Base-by-base conservation (phyloP, 495 filamentous ascomycete genomes). In the Xylaria curta region DNA sequence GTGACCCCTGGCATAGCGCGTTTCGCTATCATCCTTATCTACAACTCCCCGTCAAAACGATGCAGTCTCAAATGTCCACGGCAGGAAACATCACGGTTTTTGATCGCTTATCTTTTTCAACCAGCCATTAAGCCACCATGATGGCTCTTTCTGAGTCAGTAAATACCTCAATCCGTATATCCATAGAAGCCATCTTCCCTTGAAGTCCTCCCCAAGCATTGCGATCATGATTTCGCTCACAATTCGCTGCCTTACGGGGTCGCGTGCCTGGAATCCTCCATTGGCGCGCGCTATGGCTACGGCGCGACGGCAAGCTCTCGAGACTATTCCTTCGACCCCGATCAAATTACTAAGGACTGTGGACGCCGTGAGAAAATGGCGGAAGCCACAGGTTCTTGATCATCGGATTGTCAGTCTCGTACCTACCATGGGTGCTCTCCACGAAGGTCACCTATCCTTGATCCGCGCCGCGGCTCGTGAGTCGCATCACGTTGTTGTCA, bases 341-440 rank as follows among this genome's bases (percentile, higher is more conserved):
- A 89, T 95, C 76, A 89, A 91, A 79, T 83, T 97, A 75, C 90
- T 96, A 81, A 91, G 90, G 72, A 89, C 91, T 74, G 88, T 95
- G 69, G 81, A 90, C 24, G 81, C 85, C 2, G 85, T 98, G 46
- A 94, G 94, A 60, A 79, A 88, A 75, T 89, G 91, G 82, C 92
- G 95, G 19, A 87, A 87, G 1, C 83, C 89, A 38, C 87, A 95
- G 40, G 83, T 91, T 54, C 84, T 90, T 63, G 85, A 89, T 73
- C 86, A 90, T 77, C 89, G 91, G 42, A 90, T 90, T 21, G 89
- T 99, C 61, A 94, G 92, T 56, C 88, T 99, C 12, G 94, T 99
- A 9, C 96, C 96, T 0, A 99, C 96, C 12, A 98, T 99, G 95
- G 96, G 96, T 49, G 96, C 96, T 19, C 87, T 99, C 0, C 96